Evolutionary conservation across 495 filamentous ascomycete species (phyloP).

Genomic region (Daldinia decipiens): DNA sequence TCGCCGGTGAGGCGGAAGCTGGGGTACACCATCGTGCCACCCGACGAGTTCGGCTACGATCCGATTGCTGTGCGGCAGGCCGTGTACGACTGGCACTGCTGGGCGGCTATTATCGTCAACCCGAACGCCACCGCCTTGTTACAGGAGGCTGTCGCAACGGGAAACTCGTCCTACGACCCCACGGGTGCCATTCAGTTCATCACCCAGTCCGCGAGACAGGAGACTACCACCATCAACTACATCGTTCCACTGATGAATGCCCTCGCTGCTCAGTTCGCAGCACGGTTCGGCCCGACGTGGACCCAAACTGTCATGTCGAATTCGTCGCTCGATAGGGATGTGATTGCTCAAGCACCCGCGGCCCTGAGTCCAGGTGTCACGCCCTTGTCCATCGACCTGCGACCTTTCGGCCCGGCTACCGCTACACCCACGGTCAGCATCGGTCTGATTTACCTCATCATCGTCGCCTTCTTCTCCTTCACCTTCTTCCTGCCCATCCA

Average conservation of each 20-base stretch:
- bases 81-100: constrained; percentile 70
- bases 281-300: constrained; percentile 66
- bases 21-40: constrained; percentile 62
- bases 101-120: constrained; percentile 72
- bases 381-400: constrained; percentile 68
- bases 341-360: constrained; percentile 63
- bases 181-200: constrained; percentile 69
- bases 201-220: constrained; percentile 67
- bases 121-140: constrained; percentile 72
- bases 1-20: constrained; percentile 49
- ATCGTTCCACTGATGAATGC: constrained; percentile 61
- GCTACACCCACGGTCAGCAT: constrained; percentile 70
- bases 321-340: constrained; percentile 48
- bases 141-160: constrained; percentile 63
- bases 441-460: constrained; percentile 78
- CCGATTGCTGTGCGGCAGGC: constrained; percentile 67
- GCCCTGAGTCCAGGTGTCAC: constrained; percentile 72
- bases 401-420: constrained; percentile 68
- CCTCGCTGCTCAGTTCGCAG: constrained; percentile 57
- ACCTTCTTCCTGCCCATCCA: constrained; percentile 76
- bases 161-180: constrained; percentile 72
- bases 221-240: constrained; percentile 63
- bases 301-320: constrained; percentile 54
- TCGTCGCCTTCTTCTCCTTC: constrained; percentile 78
- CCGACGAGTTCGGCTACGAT: constrained; percentile 67